phyloP scores from a whole-genome alignment of 768 basidiomycete genomes.

The Termitomyces sp. region DNA sequence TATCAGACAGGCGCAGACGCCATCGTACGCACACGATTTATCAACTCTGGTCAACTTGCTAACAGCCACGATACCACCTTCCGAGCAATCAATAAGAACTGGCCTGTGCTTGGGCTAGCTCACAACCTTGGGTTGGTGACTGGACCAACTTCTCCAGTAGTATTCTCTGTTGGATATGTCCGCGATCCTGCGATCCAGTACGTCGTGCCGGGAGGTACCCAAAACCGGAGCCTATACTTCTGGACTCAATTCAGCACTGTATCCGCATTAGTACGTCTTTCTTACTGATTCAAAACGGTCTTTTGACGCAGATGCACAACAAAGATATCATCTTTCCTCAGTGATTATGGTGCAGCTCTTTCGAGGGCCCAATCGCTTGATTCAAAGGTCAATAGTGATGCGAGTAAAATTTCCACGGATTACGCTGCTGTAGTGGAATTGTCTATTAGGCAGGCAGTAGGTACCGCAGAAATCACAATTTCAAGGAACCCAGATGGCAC shows the following conservation, averaged over 20 bases:
- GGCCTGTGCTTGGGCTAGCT: constrained; percentile 60
- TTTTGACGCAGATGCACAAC: neutral
- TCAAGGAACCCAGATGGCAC: constrained; percentile 39
- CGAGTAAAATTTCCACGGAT: constrained; percentile 39
- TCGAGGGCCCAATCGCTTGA: constrained; percentile 41
- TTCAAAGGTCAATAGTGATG: constrained; percentile 36
- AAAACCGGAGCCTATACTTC: constrained; percentile 37
- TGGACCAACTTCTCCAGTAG: constrained; percentile 32
- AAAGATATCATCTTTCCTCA: constrained; percentile 34
- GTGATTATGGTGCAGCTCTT: constrained; percentile 38
- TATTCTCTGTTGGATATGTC: constrained; percentile 42
- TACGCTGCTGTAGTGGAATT: constrained; percentile 47
- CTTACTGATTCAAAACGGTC: constrained; percentile 20
- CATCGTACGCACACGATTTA: constrained; percentile 52
- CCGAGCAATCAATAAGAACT: constrained; percentile 49
- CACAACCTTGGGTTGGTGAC: constrained; percentile 48
- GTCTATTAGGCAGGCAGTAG: constrained; percentile 48
- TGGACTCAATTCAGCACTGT: constrained; percentile 34
- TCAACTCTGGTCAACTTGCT: constrained; percentile 44
- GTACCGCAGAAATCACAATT: constrained; percentile 47
- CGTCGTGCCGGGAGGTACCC: constrained; percentile 31
- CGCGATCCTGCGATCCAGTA: constrained; percentile 47
- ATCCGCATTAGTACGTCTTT: constrained; percentile 24
- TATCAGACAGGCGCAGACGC: constrained; percentile 53
- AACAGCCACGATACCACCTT: constrained; percentile 52